Evolutionary conservation across 2,329 filamentous ascomycete genomes (phyloP), one percentile per base, ranked within the genome.

Genomic region (Ophiocordyceps sinensis): DNA sequence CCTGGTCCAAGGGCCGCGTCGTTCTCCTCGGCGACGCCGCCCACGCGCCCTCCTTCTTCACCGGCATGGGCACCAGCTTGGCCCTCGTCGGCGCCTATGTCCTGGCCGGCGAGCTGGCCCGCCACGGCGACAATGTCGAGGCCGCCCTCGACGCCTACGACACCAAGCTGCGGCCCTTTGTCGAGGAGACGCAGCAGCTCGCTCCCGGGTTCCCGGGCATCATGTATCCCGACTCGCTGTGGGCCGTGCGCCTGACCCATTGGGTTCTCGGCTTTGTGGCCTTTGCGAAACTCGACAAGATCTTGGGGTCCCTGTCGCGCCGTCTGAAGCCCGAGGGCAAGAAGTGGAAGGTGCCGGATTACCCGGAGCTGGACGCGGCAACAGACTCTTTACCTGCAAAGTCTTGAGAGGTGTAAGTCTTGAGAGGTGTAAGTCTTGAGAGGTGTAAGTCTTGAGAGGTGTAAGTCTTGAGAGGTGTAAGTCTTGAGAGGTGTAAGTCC

Each of bases 21-120:
- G 61, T 62, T 0, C 51, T 71, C 0, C 40, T 74, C 0, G 71
- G 70, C 5, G 71, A 76, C 44, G 66, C 71, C 14, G 68, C 55
- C 2, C 67, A 66, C 46, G 64, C 60, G 19, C 66, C 67, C 0
- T 65, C 65, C 0, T 62, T 63, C 3, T 45, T 66, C 7, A 67
- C 65, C 0, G 71, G 71, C 0, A 64, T 69, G 57, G 70, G 70
- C 13, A 71, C 67, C 2, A 64, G 60, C 3, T 46, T 62, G 4
- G 65, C 65, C 2, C 45, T 74, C 19, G 50, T 63, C 1, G 64
- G 64, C 2, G 71, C 68, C 2, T 73, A 73, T 46, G 56, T 70
- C 0, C 59, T 76, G 1, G 71, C 70, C 1, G 67, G 69, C 3
- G 65, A 66, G 37, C 53, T 70, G n/a, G 42, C 45, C 12, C 45